A percentile compares a stretch with the other conserved stretches of the same genome.
These are phyloP conservation scores for Magnolia changhungtana DNA, from an alignment of 164 flowering plant genomes.

Conservation along the genomic window DNA sequence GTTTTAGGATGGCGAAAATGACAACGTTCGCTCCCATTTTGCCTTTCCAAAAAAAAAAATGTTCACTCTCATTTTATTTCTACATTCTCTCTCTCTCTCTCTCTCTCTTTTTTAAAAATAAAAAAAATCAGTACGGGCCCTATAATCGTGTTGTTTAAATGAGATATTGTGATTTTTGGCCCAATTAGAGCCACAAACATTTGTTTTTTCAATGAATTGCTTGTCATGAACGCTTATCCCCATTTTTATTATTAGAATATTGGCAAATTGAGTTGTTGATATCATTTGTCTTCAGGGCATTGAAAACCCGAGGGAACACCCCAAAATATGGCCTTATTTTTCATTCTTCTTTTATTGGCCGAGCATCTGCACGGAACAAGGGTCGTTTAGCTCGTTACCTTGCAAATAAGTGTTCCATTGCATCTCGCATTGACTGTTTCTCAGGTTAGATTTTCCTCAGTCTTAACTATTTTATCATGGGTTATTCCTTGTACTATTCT, in stretches of 20 bases:
- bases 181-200: not conserved
- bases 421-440: slow-evolving; percentile 93
- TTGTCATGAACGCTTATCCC: not conserved
- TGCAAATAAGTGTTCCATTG: slow-evolving; percentile 98
- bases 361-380: slow-evolving; percentile 87
- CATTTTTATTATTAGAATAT: not conserved
- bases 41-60: too few species aligned
- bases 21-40: too few species aligned
- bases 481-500: too few species aligned
- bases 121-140: not conserved
- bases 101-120: not conserved
- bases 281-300: slow-evolving; percentile 49
- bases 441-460: slow-evolving; percentile 39
- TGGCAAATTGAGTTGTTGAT: not conserved
- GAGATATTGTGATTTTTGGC: not conserved
- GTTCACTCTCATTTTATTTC: not conserved
- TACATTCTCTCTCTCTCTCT: not conserved
- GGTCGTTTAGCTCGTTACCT: slow-evolving; percentile 98
- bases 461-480: not conserved
- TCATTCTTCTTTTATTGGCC: slow-evolving; percentile 96
- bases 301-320: slow-evolving; percentile 93
- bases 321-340: slow-evolving; percentile 98
- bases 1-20: too few species aligned
- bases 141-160: not conserved
- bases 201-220: too few species aligned